phyloP scores from a whole-genome alignment of 768 basidiomycete species.

The Phylloporus rhodoxanthus region DNA sequence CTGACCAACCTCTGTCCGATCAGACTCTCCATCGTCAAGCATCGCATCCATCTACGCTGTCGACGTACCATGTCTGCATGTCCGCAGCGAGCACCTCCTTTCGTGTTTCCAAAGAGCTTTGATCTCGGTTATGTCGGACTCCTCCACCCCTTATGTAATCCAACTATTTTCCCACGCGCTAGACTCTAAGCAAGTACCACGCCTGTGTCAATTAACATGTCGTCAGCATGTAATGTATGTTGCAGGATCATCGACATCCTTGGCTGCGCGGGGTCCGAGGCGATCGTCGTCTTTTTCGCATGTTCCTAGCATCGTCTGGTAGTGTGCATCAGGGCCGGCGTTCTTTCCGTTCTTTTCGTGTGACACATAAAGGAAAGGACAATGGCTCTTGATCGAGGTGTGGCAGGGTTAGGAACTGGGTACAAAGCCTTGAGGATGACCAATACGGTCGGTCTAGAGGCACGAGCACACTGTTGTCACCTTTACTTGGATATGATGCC shows the following conservation, averaged over 20 bases:
- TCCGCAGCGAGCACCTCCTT: slow-evolving; percentile 6
- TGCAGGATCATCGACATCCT: no score
- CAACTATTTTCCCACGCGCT: no score
- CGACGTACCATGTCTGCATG: slow-evolving; percentile 22
- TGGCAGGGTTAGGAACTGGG: no score
- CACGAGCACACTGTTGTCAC: neutral
- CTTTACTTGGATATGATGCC: slow-evolving; percentile 8
- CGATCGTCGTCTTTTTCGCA: slow-evolving; percentile 11
- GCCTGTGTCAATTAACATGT: slow-evolving; percentile 7
- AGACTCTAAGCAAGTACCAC: slow-evolving; percentile 6
- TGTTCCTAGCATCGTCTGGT: slow-evolving; percentile 26
- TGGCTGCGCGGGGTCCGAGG: slow-evolving; percentile 34
- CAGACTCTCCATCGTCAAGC: neutral
- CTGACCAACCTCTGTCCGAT: neutral
- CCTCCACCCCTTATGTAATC: neutral
- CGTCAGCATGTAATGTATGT: neutral
- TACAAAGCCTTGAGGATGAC: no score
- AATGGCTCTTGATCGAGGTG: neutral
- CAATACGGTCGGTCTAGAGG: neutral
- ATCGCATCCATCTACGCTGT: slow-evolving; percentile 9
- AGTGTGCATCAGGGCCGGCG: slow-evolving; percentile 11
- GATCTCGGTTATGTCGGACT: neutral
- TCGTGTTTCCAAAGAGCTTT: neutral
- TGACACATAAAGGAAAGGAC: slow-evolving; percentile 11
- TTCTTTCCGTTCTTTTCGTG: neutral